phyloP scores from a whole-genome alignment of 2,329 filamentous ascomycete species.

The Ustilaginoidea virens region DNA sequence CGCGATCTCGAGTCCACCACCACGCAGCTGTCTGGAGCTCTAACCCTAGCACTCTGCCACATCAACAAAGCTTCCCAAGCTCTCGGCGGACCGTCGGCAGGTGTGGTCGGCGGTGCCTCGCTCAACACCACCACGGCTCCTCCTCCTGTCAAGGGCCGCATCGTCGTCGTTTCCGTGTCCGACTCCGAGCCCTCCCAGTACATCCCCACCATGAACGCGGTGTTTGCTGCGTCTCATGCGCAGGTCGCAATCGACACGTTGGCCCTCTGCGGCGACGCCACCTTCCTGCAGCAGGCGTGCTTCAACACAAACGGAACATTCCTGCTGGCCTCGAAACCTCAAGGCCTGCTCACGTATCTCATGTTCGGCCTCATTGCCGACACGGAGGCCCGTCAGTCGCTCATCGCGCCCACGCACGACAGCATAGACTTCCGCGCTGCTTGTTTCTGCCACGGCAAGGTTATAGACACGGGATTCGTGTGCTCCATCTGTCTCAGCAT shows the following conservation, averaged over 20 bases:
- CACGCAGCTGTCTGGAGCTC: constrained; percentile 77
- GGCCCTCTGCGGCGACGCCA: constrained; percentile 69
- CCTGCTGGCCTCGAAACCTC: constrained; percentile 36
- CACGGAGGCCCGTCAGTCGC: constrained; percentile 35
- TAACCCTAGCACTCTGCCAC: constrained; percentile 78
- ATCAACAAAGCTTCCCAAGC: constrained; percentile 70
- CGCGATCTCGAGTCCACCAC: constrained; percentile 56
- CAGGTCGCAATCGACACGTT: constrained; percentile 86
- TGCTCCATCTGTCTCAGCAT: constrained; percentile 95
- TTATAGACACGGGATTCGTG: constrained; percentile 86
- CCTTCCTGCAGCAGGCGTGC: constrained; percentile 83
- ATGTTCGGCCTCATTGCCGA: constrained; percentile 84
- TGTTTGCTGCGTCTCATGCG: constrained; percentile 84
- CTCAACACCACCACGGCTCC: constrained; percentile 15
- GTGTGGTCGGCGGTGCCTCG: constrained; percentile 20
- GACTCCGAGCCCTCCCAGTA: constrained; percentile 78
- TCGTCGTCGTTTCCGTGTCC: constrained; percentile 80
- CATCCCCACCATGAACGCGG: constrained; percentile 96
- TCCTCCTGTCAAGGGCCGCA: constrained; percentile 37
- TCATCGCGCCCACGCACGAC: constrained; percentile 68
- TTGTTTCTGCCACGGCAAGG: constrained; percentile 87
- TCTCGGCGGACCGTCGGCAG: constrained; percentile 39
- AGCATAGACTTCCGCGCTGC: constrained; percentile 95
- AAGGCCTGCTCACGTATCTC: constrained; percentile 75
- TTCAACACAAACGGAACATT: constrained; percentile 46